A percentile compares a stretch with the other conserved stretches of the same genome.
These are phyloP conservation scores for Ceratobasidium sp. DNA, from an alignment of 1,284 basidiomycete genomes.

Conservation along the genomic window DNA sequence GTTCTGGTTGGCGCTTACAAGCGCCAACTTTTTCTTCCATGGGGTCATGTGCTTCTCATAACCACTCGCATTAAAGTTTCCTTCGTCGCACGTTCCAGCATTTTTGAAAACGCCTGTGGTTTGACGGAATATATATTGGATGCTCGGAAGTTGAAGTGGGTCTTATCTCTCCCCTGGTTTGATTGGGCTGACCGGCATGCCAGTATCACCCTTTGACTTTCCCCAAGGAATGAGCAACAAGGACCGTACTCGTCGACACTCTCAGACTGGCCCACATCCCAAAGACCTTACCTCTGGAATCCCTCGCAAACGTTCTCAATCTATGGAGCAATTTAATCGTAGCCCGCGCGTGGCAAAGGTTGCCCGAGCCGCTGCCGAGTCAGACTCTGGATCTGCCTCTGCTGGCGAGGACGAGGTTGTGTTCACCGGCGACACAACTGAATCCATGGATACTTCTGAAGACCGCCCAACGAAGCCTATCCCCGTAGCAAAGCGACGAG, in stretches of 20 bases:
- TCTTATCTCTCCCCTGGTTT: not conserved
- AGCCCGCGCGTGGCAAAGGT: slow-evolving; percentile 20
- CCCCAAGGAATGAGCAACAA: slow-evolving; percentile 33
- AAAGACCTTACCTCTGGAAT: slow-evolving; percentile 1
- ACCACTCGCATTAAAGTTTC: not conserved
- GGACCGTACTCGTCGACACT: slow-evolving; percentile 24
- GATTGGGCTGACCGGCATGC: slow-evolving; percentile 2
- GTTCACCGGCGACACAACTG: not conserved
- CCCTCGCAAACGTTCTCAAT: slow-evolving; percentile 33
- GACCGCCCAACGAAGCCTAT: slow-evolving; percentile 41
- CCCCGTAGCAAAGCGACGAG: slow-evolving; percentile 50
- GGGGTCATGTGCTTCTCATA: not conserved
- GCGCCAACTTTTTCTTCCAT: slow-evolving; percentile 1
- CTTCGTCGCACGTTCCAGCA: not conserved
- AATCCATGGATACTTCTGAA: slow-evolving; percentile 22
- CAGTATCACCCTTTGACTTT: slow-evolving; percentile 3
- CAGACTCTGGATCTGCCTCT: slow-evolving; percentile 19
- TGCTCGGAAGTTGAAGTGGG: not conserved
- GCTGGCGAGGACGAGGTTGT: slow-evolving; percentile 16
- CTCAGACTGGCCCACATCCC: slow-evolving; percentile 28
- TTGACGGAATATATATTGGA: slow-evolving; percentile 5
- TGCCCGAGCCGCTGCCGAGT: slow-evolving; percentile 12
- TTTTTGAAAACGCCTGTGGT: not conserved
- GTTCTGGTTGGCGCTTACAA: slow-evolving; percentile 11
- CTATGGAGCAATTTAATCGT: slow-evolving; percentile 31